Evolutionary conservation across 1,139 yeast genomes (phyloP).

Genomic region (Pneumocystis jirovecii): DNA sequence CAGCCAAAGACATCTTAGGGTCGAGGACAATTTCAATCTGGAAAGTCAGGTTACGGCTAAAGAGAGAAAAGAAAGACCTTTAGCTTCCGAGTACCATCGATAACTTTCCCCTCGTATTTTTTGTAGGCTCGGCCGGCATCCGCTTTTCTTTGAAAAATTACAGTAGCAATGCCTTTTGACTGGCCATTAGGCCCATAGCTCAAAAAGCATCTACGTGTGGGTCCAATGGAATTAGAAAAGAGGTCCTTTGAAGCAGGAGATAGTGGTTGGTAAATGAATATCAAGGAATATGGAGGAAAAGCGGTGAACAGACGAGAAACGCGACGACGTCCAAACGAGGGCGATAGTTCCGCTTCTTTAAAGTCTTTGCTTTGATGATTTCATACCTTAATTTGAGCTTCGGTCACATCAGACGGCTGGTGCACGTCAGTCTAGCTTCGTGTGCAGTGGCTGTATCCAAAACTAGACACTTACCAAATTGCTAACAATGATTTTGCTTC

Average conservation of each 20-base stretch:
- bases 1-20: constrained; percentile 64
- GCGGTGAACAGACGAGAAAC: neutral
- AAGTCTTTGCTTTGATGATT: constrained; percentile 4
- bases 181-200: constrained; percentile 78
- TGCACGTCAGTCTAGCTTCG: constrained; percentile 8
- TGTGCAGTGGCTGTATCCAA: neutral
- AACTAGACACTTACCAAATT: neutral
- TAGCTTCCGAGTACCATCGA: constrained; percentile 64
- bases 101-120: constrained; percentile 82
- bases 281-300: constrained; percentile 6
- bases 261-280: constrained; percentile 7
- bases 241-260: constrained; percentile 45
- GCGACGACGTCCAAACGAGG: neutral
- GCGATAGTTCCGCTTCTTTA: neutral
- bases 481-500: constrained; percentile 6
- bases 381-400: constrained; percentile 25
- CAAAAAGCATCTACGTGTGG: constrained; percentile 55
- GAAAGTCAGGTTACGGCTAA: neutral
- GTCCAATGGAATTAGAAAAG: constrained; percentile 77
- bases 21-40: constrained; percentile 71
- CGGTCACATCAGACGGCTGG: constrained; percentile 25
- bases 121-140: constrained; percentile 66
- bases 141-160: constrained; percentile 50
- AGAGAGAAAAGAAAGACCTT: constrained; percentile 17
- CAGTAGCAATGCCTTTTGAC: constrained; percentile 83